These are phyloP conservation scores for Candida jianshihensis DNA, from an alignment of 805 yeast genomes.

Conservation along the genomic window DNA sequence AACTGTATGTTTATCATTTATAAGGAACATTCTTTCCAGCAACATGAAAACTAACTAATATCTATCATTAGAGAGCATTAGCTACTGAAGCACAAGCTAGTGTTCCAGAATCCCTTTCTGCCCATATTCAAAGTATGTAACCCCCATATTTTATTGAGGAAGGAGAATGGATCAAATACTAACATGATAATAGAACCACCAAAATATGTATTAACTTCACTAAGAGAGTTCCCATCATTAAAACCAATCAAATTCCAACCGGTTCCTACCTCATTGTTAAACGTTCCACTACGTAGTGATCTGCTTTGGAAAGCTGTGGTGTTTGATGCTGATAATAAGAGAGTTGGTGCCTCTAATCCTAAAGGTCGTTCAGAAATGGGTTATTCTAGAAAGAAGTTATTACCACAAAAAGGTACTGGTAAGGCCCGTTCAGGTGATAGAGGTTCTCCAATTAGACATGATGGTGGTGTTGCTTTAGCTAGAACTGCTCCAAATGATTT, in stretches of 20 bases:
- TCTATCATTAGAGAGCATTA: conserved; percentile 6
- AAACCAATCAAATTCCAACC: conserved; percentile 80
- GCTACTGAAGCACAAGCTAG: conserved; percentile 16
- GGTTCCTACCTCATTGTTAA: conserved; percentile 62
- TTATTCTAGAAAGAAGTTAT: conserved; percentile 73
- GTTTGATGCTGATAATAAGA: conserved; percentile 79
- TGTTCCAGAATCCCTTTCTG: conserved; percentile 6
- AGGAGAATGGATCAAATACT: conserved; percentile 1
- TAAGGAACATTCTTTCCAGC: neutral
- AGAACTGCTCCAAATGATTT: conserved; percentile 87
- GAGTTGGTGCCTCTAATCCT: conserved; percentile 86
- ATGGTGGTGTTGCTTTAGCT: conserved; percentile 86
- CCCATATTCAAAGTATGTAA: conserved; percentile 16
- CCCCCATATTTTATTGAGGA: no score
- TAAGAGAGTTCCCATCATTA: conserved; percentile 82
- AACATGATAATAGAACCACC: conserved; percentile 41
- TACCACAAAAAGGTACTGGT: conserved; percentile 92
- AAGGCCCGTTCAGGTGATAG: conserved; percentile 94
- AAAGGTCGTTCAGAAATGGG: conserved; percentile 84
- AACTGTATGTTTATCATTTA: neutral
- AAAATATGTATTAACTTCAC: conserved; percentile 64
- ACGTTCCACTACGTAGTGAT: conserved; percentile 80
- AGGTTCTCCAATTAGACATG: conserved; percentile 85
- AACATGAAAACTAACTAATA: neutral
- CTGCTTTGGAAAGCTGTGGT: conserved; percentile 91